Base-by-base conservation (phyloP, 495 filamentous ascomycete species). In the Penicillium lividum region DNA sequence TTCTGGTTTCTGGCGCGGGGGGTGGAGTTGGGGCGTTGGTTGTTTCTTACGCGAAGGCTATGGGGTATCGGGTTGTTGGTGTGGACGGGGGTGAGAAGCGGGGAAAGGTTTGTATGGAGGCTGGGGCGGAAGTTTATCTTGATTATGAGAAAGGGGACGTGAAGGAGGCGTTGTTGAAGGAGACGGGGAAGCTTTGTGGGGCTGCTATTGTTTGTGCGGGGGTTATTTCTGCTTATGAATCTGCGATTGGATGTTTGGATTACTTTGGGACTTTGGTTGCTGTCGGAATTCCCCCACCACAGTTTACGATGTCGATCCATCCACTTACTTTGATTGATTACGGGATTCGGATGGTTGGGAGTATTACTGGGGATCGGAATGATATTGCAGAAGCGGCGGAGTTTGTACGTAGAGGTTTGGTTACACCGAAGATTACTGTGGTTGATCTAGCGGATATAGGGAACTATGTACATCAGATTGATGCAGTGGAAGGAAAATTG, bases 81-180 rank as follows among this genome's bases (percentile, higher is more conserved):
- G 91, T 96, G 61, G 92, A 96, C 65, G 83, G 9, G 90, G 91
- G 91, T 83, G 81, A 7, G 89, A 90, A 90, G 93, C 75, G 96
- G 95, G 79, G 77, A 72, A 61, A 76, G 82, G 49, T 84, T 91
- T 77, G 86, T 83, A 68, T 58, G 75, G 38, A 70, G 81, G 93
- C 33, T 11, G 92, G 92, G n/a, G 83, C 88, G 3, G 66, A 77
- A 60, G 65, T 69, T 8, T 59, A 54, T 29, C 11, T 59, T 3
- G 57, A 59, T 49, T 40, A 25, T 30, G 28, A n/a, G 8, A 25
- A 51, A 46, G 34, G 51, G 5, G n/a, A n/a, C 3, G 31, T 22
- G 7, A 40, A 29, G n/a, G 8, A 16, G 2, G 55, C 4, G 3
- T 4, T 57, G 6, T 7, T 9, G 7, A n/a, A 18, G 5, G 11